These are phyloP conservation scores for Leishmania amazonensis DNA, from an alignment of 208 protist species.

Conservation along the genomic window DNA sequence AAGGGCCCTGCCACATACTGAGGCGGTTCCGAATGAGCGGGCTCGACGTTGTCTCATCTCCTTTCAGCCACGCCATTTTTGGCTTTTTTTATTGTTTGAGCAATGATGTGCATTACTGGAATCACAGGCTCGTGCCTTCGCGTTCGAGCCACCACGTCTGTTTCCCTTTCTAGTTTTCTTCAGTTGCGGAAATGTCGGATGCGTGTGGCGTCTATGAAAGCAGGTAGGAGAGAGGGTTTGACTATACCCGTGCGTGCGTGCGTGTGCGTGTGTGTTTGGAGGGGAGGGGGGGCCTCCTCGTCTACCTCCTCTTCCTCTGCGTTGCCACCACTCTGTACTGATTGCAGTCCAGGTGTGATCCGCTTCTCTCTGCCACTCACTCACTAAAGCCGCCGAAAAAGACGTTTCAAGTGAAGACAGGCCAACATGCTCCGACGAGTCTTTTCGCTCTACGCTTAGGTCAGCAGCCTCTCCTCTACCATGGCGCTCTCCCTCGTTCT, in stretches of 20 bases:
- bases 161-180: slow-evolving; percentile 9
- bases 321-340: not conserved
- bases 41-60: not conserved
- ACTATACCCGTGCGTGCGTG: not conserved
- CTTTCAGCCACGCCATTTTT: not conserved
- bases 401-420: not conserved
- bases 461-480: not conserved
- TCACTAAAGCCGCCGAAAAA: not conserved
- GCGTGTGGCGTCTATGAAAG: not conserved
- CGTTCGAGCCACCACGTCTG: slow-evolving; percentile 5
- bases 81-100: slow-evolving; percentile 9
- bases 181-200: not conserved
- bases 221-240: not conserved
- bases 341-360: not conserved
- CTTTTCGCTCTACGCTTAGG: not conserved
- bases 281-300: not conserved
- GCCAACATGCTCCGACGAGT: not conserved
- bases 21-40: not conserved
- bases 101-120: slow-evolving; percentile 18
- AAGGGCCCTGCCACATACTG: slow-evolving; percentile 15
- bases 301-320: not conserved
- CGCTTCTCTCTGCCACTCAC: not conserved
- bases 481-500: not conserved
- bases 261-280: not conserved
- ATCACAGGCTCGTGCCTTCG: slow-evolving; percentile 2